Percentiles rank a stretch among this genome's conserved stretches.
Evolutionary conservation across 169 alveolate species (phyloP).

Genomic region (Plasmodium billcollinsi): DNA sequence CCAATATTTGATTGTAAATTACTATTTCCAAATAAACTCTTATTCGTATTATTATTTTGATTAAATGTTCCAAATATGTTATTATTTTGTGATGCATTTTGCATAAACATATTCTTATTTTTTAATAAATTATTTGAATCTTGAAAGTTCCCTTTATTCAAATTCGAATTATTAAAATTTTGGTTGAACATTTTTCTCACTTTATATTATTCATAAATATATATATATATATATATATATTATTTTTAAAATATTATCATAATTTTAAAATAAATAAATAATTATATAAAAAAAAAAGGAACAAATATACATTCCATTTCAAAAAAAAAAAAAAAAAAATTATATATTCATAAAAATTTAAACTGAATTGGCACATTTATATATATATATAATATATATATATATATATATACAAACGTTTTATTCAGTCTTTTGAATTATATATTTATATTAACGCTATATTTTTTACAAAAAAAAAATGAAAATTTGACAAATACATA

Average conservation of each 20-base stretch:
- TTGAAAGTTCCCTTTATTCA: conserved; percentile 2
- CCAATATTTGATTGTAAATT: conserved; percentile 22
- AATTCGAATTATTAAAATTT: conserved; percentile 6
- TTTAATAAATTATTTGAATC: conserved; percentile 12
- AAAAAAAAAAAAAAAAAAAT: conserved; percentile 6
- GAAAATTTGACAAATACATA: too few relatives aligned
- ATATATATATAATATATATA: too few relatives aligned
- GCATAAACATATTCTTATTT: conserved; percentile 62
- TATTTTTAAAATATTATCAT: neutral
- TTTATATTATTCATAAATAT: too few relatives aligned
- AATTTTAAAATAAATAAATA: neutral
- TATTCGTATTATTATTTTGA: conserved; percentile 60
- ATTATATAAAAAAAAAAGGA: neutral
- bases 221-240: too few relatives aligned
- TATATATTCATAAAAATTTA: neutral
- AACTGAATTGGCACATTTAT: neutral
- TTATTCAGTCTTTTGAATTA: too few relatives aligned
- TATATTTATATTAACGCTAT: too few relatives aligned
- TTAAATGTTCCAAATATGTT: conserved; percentile 61
- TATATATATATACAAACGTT: too few relatives aligned
- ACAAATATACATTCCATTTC: conserved; percentile 7
- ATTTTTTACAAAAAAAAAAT: too few relatives aligned
- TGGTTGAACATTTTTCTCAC: neutral
- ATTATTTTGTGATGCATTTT: conserved; percentile 44
- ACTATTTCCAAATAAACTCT: conserved; percentile 65